Base-by-base conservation (phyloP, 768 basidiomycete genomes). In the Boletus sp. region DNA sequence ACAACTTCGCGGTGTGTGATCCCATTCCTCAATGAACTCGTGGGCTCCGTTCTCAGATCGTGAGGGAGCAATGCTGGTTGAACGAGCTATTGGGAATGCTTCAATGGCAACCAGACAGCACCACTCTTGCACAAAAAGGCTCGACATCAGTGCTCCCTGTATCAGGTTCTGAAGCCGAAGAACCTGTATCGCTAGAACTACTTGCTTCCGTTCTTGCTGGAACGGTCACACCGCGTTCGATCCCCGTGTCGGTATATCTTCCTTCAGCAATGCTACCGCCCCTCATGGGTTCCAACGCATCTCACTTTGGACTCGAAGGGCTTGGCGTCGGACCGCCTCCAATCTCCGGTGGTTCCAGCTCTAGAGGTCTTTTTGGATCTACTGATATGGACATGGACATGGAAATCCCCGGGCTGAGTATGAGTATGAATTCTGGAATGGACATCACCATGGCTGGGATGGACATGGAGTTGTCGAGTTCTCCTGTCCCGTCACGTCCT, bases 31-130 rank as follows among this genome's bases (percentile, higher is more conserved):
- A 23, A 40, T 13, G 10, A n/a, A 23, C 50, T 47, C 14, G 48
- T 42, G 29, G 35, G 14, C 17, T 37, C 39, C 39, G 5, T 38
- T 39, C 27, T 27, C 35, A 59, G 54, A 56, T 93, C 62, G 87
- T 92, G 5, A 78, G 80, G 54, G 90, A 92, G 56, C 90, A 92
- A 70, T 88, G 85, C 62, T 93, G 90, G 90, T 64, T 92, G 17
- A 93, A 92, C 63, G 87, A 87, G 61, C 77, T 78, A n/a, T 68
- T 93, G 21, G 62, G 73, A 5, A 76, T 79, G 42, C 83, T 80
- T 42, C 70, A 79, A 13, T 93, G 90, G 90, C 68, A 70, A 27
- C 75, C 82, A 4, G 87, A 90, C 25, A 42, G 29, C 35, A 46
- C 43, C 33, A 14, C 32, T 23, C 30, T 48, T 11, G 41, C 51